These are phyloP conservation scores for Inga laurina DNA, from an alignment of 306 rosid species.

Conservation along the genomic window DNA sequence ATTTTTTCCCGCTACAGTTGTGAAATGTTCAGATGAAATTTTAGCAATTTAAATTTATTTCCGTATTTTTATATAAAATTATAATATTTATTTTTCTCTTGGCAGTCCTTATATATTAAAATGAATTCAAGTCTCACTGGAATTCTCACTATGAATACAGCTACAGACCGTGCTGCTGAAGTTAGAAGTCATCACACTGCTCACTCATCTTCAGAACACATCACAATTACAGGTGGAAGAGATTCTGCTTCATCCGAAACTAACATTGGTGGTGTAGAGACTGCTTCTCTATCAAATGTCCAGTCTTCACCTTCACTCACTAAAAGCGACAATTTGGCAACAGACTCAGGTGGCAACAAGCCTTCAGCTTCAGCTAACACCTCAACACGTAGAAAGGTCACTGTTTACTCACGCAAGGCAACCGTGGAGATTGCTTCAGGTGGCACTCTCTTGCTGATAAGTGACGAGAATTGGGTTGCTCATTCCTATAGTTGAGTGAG, in stretches of 20 bases:
- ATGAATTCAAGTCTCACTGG: neutral
- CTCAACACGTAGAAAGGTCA: slow-evolving; percentile 12
- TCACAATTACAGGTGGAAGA: neutral
- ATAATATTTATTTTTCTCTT: neutral
- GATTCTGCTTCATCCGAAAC: slow-evolving; percentile 12
- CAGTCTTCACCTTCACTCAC: slow-evolving; percentile 4
- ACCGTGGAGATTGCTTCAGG: slow-evolving; percentile 32
- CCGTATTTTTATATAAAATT: too few relatives aligned
- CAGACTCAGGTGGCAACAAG: slow-evolving; percentile 13
- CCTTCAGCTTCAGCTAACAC: slow-evolving; percentile 16
- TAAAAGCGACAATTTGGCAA: neutral
- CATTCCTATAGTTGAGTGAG: slow-evolving; percentile 20
- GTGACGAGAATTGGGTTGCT: slow-evolving; percentile 53
- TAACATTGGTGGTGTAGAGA: neutral
- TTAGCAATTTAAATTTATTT: too few relatives aligned
- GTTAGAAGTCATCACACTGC: neutral
- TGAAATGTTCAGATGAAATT: too few relatives aligned
- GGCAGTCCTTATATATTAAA: neutral
- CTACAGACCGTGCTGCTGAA: neutral
- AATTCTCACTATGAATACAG: neutral
- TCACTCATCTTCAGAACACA: slow-evolving; percentile 20
- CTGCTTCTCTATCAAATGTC: neutral
- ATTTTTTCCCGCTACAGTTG: too few relatives aligned
- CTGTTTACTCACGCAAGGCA: slow-evolving; percentile 31
- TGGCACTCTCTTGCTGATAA: slow-evolving; percentile 32